Evolutionary conservation across 768 basidiomycete genomes (phyloP), one percentile per base, ranked within the genome.

Genomic region (Auriculariales sp.): DNA sequence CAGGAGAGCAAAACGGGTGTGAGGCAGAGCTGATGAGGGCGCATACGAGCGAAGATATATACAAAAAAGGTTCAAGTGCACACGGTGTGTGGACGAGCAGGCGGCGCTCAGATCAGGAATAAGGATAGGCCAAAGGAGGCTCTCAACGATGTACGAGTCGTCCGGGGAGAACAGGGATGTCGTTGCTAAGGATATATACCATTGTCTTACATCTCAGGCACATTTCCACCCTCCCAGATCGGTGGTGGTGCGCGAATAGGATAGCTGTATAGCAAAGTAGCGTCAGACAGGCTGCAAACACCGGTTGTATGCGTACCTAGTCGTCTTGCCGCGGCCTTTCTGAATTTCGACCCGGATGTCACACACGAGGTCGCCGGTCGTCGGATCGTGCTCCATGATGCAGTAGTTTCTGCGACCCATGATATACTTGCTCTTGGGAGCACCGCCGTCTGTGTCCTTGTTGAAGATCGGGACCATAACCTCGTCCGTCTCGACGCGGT

Each of bases 351-450:
- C 79, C 1, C 85, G 77, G 57, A 97, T 78, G 56, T 90, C 84
- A 54, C 87, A 97, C 6, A 75, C 64, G 55, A 97, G 57, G 4
- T 84, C 81, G 0, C 81, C 81, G 4, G 74, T 72, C 2, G 57
- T 47, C 12, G 62, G 57, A 36, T 85, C 75, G 68, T 75, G 81
- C 28, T 71, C 65, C 6, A 87, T 77, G 31, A 72, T 71, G 58
- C 85, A 84, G 81, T 89, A 98, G 62, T 97, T 97, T 31, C 93
- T 75, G 49, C 77, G 69, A 2, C 87, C 89, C 81, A 92, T 92
- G 51, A 95, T 80, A 57, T 73, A 81, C 58, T 79, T 85, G 49
- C 80, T 77, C 61, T 87, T 88, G n/a, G 71, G 52, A 28, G 72
- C 68, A 0, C 90, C 93, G 15, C 22, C 27, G 55, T 88, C 77